These are phyloP conservation scores for Boletus subcaerulescens DNA, from an alignment of 768 basidiomycete genomes.

Conservation along the genomic window DNA sequence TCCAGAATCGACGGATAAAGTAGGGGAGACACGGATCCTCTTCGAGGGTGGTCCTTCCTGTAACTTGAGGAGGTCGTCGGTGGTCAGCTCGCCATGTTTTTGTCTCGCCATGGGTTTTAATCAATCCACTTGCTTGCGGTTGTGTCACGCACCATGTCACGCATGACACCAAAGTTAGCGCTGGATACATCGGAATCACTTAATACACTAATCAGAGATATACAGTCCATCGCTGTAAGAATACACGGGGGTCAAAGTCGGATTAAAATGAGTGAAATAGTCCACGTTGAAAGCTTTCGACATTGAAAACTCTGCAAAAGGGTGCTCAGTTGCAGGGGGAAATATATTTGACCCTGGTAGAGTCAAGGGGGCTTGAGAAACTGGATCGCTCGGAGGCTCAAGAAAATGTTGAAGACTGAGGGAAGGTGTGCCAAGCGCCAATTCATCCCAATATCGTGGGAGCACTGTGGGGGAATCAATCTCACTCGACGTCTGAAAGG, in stretches of 20 bases:
- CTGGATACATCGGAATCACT: background rate
- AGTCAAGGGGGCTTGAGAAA: background rate
- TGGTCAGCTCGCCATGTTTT: constrained; percentile 29
- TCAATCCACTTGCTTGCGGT: no score
- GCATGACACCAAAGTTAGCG: no score
- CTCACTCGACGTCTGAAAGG: constrained; percentile 27
- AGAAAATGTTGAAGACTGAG: constrained; percentile 3
- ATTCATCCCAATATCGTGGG: background rate
- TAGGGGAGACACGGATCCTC: constrained; percentile 22
- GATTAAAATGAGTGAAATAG: background rate
- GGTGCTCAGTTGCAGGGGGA: background rate
- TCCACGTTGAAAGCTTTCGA: background rate
- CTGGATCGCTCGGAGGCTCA: background rate
- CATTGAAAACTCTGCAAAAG: background rate
- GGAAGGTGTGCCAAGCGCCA: background rate
- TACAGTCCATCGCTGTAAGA: background rate
- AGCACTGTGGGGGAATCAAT: constrained; percentile 13
- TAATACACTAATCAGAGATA: background rate
- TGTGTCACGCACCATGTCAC: constrained; percentile 5
- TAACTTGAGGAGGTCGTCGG: constrained; percentile 46
- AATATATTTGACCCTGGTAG: background rate
- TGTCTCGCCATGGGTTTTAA: constrained; percentile 13
- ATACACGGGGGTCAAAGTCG: background rate
- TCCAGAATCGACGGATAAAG: background rate
- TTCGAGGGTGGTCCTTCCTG: constrained; percentile 44